Evolutionary conservation across 2,329 filamentous ascomycete genomes (phyloP), one percentile per base, ranked within the genome.

Genomic region (Fusarium clavum): DNA sequence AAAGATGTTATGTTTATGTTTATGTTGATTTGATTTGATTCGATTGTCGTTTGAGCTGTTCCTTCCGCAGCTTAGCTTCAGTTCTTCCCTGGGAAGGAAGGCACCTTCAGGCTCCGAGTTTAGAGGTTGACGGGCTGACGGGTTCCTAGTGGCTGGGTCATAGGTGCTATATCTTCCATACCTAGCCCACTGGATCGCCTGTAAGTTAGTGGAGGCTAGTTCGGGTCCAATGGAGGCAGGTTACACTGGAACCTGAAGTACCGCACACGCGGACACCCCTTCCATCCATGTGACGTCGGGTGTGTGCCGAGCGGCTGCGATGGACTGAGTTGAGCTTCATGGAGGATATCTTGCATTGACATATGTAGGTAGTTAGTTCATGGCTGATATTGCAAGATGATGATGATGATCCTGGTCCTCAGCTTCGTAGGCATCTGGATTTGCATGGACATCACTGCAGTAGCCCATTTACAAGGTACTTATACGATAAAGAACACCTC

Each of bases 161-260:
- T 49, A 25, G 30, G 29, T 51, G 10, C 41, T 43, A 20, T 43
- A 43, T 22, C 20, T 43, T 16, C 20, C 41, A 22, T 44, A 44
- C 41, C 14, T 44, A 44, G 20, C 41, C 41, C 22, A 22, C 41
- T 24, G 16, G 22, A 38, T 22, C 30, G 16, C 30, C 20, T 51
- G 20, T 51, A 51, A 34, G 27, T 48, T 30, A 18, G 27, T 32
- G 27, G 16, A 38, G 41, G 51, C 66, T 67, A 69, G 60, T 41
- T 38, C 32, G 32, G 32, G 44, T 32, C 20, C 20, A 49, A 32
- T 20, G 22, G 18, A 52, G 55, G 55, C 34, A 48, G 34, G 46
- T 56, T 56, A 30, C 61, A 52, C 51, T 69, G 54, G 54, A 61
- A 69, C 52, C 57, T 67, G 66, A 70, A 70, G 57, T 70, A 70